Base-by-base conservation (phyloP, 257 asterid species). In the Echium plantagineum region DNA sequence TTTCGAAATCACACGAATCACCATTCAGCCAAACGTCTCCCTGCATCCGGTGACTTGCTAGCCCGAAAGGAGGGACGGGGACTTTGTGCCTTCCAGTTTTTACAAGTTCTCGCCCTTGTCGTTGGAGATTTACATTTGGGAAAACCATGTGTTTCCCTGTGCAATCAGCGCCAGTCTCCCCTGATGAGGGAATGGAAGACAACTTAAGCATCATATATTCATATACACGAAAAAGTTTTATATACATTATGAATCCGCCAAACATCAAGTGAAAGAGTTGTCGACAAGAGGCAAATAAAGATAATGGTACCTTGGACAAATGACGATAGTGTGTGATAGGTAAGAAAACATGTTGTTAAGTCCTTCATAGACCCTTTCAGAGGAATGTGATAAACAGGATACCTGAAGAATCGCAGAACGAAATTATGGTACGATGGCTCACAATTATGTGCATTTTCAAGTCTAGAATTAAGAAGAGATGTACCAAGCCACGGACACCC, bases 401-500 rank as follows among this genome's bases (percentile, higher is more conserved):
- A 80, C 97, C 97, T 85, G 58, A 7, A 53, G 56, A 24, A 60
- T 5, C 20, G 53, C 17, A 48, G 21, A 19, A 54, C 38, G 13
- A 35, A 66, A 10, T 10, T 42, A 42, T 13, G 15, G 16, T 4
- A 42, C 3, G 16, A 3, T 12, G 49, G 17, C 49, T 7, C 12
- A 42, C 16, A 13, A 42, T 42, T 42, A 42, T 42, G 15, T 42
- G 17, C 49, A 42, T 42, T 42, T 42, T 42, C 49, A 12, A 42
- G 49, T 12, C 16, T 35, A 35, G 52, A 46, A 31, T 21, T 22
- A 30, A 31, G 9, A 16, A 66, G 62, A 61, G 59, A 61, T 78
- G 42, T 73, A 88, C 97, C 97, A 89, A 38, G 89, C 87, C 57
- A 86, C 71, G 0, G 97, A 89, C 89, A 89, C 80, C 97, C 97